Percentiles rank a stretch among this genome's conserved stretches.
These are phyloP conservation scores for Rhizophora apiculata DNA, from an alignment of 345 rosid species.

Conservation along the genomic window DNA sequence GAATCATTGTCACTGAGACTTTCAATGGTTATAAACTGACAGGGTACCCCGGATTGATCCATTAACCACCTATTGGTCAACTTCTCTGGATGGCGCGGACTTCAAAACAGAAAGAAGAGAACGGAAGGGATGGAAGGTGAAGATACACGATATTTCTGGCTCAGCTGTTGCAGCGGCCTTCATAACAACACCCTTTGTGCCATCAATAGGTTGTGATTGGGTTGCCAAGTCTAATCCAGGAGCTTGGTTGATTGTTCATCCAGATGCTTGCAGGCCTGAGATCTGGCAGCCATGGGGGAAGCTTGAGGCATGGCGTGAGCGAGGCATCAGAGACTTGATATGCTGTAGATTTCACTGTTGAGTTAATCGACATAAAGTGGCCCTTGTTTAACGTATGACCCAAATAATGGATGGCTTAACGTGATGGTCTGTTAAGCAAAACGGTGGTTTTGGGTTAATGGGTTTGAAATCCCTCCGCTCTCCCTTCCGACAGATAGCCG, in stretches of 20 bases:
- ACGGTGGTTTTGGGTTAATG: too few relatives aligned
- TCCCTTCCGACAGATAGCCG: too few relatives aligned
- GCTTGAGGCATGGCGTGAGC: slow-evolving; percentile 96
- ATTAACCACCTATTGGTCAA: slow-evolving; percentile 56
- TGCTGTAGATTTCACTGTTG: slow-evolving; percentile 91
- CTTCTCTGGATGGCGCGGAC: slow-evolving; percentile 44
- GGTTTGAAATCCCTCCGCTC: too few relatives aligned
- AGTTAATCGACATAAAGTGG: too few relatives aligned
- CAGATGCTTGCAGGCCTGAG: slow-evolving; percentile 72
- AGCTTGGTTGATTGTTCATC: slow-evolving; percentile 88
- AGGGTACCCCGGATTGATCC: slow-evolving; percentile 74
- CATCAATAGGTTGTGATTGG: slow-evolving; percentile 95
- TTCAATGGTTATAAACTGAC: slow-evolving; percentile 31
- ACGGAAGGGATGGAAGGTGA: slow-evolving; percentile 98
- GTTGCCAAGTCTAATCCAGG: slow-evolving; percentile 96
- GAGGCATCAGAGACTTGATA: slow-evolving; percentile 77
- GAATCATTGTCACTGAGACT: slow-evolving; percentile 30
- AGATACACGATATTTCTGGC: slow-evolving; percentile 94
- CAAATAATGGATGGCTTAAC: too few relatives aligned
- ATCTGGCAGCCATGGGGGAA: slow-evolving; percentile 99
- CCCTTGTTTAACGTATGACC: too few relatives aligned
- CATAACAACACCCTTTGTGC: slow-evolving; percentile 97
- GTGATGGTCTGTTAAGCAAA: too few relatives aligned
- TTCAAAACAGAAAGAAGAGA: slow-evolving; percentile 73
- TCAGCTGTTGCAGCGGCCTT: slow-evolving; percentile 95